Conservation (phyloP, 2,329 filamentous ascomycete species). For the Sporothrix humicola region DNA sequence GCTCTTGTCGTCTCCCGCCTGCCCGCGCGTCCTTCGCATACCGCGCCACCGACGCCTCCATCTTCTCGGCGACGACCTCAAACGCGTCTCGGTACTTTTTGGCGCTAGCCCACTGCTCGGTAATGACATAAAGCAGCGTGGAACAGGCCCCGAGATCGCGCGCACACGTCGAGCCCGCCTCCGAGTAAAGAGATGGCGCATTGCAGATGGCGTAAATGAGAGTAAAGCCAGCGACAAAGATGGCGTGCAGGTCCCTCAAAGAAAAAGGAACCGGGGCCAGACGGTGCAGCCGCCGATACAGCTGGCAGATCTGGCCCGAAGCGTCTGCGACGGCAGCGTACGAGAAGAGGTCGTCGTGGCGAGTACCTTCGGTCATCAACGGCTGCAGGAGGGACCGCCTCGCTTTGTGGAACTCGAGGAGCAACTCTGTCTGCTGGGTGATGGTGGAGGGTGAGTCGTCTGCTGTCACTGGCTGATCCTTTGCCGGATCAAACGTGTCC, state of each 20-base stretch:
- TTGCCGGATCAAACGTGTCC: conserved; percentile 23
- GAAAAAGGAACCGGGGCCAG: conserved; percentile 32
- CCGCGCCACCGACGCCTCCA: conserved; percentile 27
- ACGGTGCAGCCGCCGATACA: conserved; percentile 33
- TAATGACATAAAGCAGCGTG: conserved; percentile 44
- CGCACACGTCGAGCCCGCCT: background rate
- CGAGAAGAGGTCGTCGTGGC: background rate
- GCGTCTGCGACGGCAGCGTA: conserved; percentile 32
- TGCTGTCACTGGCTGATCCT: background rate
- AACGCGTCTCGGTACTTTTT: conserved; percentile 45
- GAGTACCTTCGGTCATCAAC: conserved; percentile 30
- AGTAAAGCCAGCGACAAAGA: conserved; percentile 35
- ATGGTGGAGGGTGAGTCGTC: background rate
- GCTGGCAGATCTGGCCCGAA: conserved; percentile 35
- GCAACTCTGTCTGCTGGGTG: conserved; percentile 25
- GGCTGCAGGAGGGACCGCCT: conserved; percentile 32
- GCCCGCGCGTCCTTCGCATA: no score
- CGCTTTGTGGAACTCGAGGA: conserved; percentile 31
- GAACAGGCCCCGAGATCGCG: conserved; percentile 40
- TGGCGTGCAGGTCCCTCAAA: conserved; percentile 34
- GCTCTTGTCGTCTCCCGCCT: no score
- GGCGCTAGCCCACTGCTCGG: conserved; percentile 44
- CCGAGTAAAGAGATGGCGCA: background rate
- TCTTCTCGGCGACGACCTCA: conserved; percentile 43
- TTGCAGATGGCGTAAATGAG: conserved; percentile 33